phyloP scores from a whole-genome alignment of 2,329 filamentous ascomycete species.

The Ophiocordyceps camponoti-saundersi region DNA sequence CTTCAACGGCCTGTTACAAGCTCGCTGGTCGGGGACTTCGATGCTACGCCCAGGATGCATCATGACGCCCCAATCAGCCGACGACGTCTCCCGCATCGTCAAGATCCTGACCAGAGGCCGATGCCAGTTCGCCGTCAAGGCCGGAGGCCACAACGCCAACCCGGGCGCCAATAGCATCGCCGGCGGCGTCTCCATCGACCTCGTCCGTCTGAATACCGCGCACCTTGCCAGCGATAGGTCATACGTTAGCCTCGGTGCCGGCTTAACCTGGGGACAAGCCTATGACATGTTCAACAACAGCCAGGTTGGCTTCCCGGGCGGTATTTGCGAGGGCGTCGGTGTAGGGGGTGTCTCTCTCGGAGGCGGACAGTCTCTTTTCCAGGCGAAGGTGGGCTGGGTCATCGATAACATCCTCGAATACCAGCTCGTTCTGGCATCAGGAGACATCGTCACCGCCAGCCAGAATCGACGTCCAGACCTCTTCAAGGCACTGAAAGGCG shows the following conservation, averaged over 20 bases:
- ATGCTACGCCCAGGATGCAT: constrained; percentile 9
- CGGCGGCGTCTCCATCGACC: constrained; percentile 19
- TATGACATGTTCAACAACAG: background rate
- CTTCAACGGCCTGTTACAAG: background rate
- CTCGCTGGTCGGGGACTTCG: background rate
- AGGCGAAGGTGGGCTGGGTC: constrained; percentile 15
- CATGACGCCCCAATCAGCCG: constrained; percentile 9
- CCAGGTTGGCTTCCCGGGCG: background rate
- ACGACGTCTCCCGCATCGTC: background rate
- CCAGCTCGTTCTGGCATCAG: constrained; percentile 26
- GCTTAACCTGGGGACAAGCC: constrained; percentile 10
- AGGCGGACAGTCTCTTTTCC: constrained; percentile 3
- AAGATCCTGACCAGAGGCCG: background rate
- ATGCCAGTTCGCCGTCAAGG: constrained; percentile 15
- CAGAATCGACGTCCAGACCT: constrained; percentile 19
- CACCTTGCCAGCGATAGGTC: constrained; percentile 1
- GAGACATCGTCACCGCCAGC: constrained; percentile 22
- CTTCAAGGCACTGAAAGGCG: constrained; percentile 29
- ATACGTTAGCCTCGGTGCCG: constrained; percentile 18
- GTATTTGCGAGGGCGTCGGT: constrained; percentile 3
- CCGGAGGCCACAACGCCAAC: constrained; percentile 27
- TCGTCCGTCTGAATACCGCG: constrained; percentile 14
- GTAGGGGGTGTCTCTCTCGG: constrained; percentile 7
- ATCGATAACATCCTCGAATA: constrained; percentile 24
- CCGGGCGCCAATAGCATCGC: constrained; percentile 20